A percentile compares a stretch with the other conserved stretches of the same genome.
These are phyloP conservation scores for Xylariaceae sp. DNA, from an alignment of 2,329 filamentous ascomycete species.

Conservation along the genomic window DNA sequence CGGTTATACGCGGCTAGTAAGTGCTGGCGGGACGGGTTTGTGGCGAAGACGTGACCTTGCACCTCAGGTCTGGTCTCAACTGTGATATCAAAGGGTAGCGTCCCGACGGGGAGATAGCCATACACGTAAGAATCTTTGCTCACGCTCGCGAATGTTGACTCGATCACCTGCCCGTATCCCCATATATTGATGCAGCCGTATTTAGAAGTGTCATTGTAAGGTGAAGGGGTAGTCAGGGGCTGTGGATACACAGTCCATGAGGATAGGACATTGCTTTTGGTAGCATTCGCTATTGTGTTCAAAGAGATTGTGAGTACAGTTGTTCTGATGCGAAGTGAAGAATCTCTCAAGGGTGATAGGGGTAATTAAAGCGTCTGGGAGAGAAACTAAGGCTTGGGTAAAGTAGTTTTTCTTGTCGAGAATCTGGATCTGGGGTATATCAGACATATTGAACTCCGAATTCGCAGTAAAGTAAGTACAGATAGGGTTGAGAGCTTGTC, in stretches of 20 bases:
- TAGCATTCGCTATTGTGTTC: not conserved
- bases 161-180: not conserved
- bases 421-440: not conserved
- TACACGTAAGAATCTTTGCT: not conserved
- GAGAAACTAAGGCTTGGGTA: not conserved
- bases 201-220: not conserved
- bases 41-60: not conserved
- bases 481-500: not conserved
- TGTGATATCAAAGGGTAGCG: not conserved
- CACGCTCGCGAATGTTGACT: not conserved
- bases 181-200: not conserved
- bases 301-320: not conserved
- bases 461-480: not conserved
- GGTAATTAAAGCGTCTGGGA: not conserved
- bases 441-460: not conserved
- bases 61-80: not conserved
- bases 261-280: not conserved
- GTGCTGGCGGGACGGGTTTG: not conserved
- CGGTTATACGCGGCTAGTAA: not conserved
- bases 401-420: slow-evolving; percentile 1
- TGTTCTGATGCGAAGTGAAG: not conserved
- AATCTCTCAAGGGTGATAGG: not conserved
- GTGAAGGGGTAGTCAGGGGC: not conserved
- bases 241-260: not conserved
- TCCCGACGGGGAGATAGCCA: not conserved